These are phyloP conservation scores for Colletotrichum godetiae DNA, from an alignment of 2,329 filamentous ascomycete species.

Conservation along the genomic window DNA sequence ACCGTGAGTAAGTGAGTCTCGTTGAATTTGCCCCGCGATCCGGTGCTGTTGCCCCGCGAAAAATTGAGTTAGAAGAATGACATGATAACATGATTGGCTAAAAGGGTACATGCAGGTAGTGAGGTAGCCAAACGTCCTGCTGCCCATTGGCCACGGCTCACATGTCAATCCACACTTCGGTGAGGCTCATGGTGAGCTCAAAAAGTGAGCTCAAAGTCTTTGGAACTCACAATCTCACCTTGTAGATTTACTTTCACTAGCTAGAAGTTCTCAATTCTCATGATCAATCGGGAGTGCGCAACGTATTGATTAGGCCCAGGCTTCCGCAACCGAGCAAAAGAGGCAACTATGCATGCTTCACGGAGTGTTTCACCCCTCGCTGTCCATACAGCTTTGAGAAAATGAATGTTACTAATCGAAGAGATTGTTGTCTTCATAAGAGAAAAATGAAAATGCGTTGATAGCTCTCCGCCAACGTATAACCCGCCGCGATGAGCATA, in stretches of 20 bases:
- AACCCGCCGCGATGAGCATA: not conserved
- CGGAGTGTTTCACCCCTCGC: not conserved
- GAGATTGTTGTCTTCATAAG: not conserved
- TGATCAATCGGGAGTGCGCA: too few relatives aligned
- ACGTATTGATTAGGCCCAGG: not conserved
- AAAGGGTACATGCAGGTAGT: conserved; percentile 13
- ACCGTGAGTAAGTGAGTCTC: conserved; percentile 2
- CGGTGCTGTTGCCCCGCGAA: conserved; percentile 24
- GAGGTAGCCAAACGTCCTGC: not conserved
- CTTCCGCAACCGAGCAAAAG: not conserved
- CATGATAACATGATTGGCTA: conserved; percentile 23
- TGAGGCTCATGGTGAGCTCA: not conserved
- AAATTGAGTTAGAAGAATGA: conserved; percentile 29
- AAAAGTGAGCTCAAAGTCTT: too few relatives aligned
- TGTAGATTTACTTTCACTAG: not conserved
- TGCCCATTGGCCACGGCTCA: not conserved
- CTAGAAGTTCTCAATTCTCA: not conserved
- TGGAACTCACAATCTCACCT: not conserved
- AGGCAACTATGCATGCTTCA: not conserved
- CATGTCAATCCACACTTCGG: not conserved
- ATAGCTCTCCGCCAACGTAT: not conserved
- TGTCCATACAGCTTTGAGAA: not conserved
- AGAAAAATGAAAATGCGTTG: not conserved
- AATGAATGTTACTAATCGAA: not conserved
- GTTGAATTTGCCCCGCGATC: conserved; percentile 23